These are phyloP conservation scores for Yamadazyma songkhlaensis DNA, from an alignment of 1,139 yeast species.

Conservation along the genomic window DNA sequence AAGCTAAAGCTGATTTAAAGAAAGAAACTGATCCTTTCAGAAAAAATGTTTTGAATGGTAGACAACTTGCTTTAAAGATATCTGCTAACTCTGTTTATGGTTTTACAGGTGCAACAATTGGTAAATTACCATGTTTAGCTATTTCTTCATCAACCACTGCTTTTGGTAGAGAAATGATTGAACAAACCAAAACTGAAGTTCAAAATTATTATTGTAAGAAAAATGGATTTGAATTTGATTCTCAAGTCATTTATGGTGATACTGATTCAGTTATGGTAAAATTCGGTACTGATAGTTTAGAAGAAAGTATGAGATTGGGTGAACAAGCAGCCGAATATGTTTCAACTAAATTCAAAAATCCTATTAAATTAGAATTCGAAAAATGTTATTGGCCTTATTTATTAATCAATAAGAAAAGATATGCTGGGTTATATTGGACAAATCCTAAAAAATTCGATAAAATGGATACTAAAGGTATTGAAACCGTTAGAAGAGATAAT, in stretches of 20 bases:
- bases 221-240: conserved; percentile 80
- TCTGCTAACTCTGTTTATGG: conserved; percentile 99
- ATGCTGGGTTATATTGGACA: conserved; percentile 98
- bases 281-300: conserved; percentile 82
- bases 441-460: conserved; percentile 85
- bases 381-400: conserved; percentile 95
- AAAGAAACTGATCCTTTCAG: conserved; percentile 94
- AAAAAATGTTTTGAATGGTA: conserved; percentile 90
- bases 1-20: conserved; percentile 86
- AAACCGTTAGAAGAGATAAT: conserved; percentile 96
- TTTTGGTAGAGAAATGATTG: conserved; percentile 96
- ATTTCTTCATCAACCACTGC: conserved; percentile 96
- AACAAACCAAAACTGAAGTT: conserved; percentile 82
- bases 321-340: conserved; percentile 92
- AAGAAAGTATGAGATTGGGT: conserved; percentile 86
- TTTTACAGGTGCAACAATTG: conserved; percentile 97
- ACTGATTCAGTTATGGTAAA: conserved; percentile 99
- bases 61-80: conserved; percentile 93
- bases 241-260: conserved; percentile 95
- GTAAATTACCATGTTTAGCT: conserved; percentile 93
- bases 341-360: conserved; percentile 72
- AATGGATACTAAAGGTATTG: conserved; percentile 98
- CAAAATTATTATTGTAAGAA: conserved; percentile 72
- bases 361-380: conserved; percentile 94
- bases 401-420: conserved; percentile 90